phyloP scores from a whole-genome alignment of 305 asterid genomes.

The Stenogyne calaminthoides region DNA sequence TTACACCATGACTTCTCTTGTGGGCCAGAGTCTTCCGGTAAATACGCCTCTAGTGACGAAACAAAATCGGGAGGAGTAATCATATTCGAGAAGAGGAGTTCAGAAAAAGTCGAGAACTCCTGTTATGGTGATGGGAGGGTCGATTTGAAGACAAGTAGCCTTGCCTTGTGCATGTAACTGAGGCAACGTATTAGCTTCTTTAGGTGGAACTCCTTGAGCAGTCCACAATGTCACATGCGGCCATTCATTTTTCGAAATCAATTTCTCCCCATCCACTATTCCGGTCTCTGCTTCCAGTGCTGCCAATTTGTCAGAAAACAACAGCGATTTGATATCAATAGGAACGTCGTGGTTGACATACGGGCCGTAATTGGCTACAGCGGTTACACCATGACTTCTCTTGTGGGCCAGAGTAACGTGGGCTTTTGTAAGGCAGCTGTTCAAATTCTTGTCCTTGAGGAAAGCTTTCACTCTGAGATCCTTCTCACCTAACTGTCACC shows the following conservation, averaged over 20 bases:
- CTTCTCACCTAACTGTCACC: conserved; percentile 59
- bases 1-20: conserved; percentile 84
- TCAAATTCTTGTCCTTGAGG: conserved; percentile 55
- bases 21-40: conserved; percentile 99
- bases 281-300: conserved; percentile 79
- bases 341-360: conserved; percentile 67
- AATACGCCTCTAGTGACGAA: too few relatives aligned
- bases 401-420: conserved; percentile 96
- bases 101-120: conserved; percentile 75
- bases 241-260: conserved; percentile 78
- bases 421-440: conserved; percentile 58
- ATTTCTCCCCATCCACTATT: conserved; percentile 69
- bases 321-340: conserved; percentile 53
- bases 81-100: not conserved
- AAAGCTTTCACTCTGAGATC: conserved; percentile 55
- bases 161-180: conserved; percentile 66
- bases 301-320: conserved; percentile 73
- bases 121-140: conserved; percentile 70
- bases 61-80: too few relatives aligned
- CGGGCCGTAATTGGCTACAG: conserved; percentile 72
- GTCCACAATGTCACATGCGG: conserved; percentile 92
- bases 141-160: conserved; percentile 70
- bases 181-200: conserved; percentile 78
- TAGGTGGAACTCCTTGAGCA: conserved; percentile 61
- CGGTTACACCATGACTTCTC: conserved; percentile 84